phyloP scores from a whole-genome alignment of 176 grass and related monocot species.

The Paspalum vaginatum region DNA sequence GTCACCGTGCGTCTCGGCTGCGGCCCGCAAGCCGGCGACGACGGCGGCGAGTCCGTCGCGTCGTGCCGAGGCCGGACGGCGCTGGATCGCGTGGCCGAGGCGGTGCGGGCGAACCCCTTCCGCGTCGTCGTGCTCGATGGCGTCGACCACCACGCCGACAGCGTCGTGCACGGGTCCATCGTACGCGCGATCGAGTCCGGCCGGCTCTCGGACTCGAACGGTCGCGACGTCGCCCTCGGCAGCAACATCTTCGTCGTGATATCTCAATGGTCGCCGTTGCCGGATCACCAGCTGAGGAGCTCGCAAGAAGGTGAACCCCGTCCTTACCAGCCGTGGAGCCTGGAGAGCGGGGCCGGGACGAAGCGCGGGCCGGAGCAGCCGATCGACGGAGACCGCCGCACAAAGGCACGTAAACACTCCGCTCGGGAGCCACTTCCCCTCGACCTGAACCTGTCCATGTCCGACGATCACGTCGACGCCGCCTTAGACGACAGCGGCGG shows the following conservation, averaged over 20 bases:
- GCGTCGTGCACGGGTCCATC: constrained; percentile 43
- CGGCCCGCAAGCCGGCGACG: neutral
- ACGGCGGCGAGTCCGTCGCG: constrained; percentile 37
- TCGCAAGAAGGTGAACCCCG: constrained; percentile 20
- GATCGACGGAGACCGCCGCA: constrained; percentile 17
- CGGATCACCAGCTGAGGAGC: constrained; percentile 16
- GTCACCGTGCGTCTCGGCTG: constrained; percentile 46
- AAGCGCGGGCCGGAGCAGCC: constrained; percentile 50
- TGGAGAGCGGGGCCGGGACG: constrained; percentile 46
- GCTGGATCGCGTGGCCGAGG: constrained; percentile 62
- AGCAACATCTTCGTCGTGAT: constrained; percentile 66
- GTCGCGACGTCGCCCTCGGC: constrained; percentile 62
- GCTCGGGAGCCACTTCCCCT: constrained; percentile 40
- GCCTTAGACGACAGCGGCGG: constrained; percentile 47
- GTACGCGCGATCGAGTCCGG: constrained; percentile 59
- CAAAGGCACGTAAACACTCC: constrained; percentile 40
- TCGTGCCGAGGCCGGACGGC: constrained; percentile 49
- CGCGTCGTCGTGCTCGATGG: constrained; percentile 76
- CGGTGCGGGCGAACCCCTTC: constrained; percentile 55
- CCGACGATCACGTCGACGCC: constrained; percentile 28
- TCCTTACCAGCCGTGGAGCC: constrained; percentile 38
- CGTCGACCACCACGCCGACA: constrained; percentile 62
- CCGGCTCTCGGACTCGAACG: constrained; percentile 58
- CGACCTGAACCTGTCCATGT: constrained; percentile 72
- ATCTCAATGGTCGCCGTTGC: constrained; percentile 33